phyloP scores from a whole-genome alignment of 768 basidiomycete genomes.

The Paxillus ammoniavirescens region DNA sequence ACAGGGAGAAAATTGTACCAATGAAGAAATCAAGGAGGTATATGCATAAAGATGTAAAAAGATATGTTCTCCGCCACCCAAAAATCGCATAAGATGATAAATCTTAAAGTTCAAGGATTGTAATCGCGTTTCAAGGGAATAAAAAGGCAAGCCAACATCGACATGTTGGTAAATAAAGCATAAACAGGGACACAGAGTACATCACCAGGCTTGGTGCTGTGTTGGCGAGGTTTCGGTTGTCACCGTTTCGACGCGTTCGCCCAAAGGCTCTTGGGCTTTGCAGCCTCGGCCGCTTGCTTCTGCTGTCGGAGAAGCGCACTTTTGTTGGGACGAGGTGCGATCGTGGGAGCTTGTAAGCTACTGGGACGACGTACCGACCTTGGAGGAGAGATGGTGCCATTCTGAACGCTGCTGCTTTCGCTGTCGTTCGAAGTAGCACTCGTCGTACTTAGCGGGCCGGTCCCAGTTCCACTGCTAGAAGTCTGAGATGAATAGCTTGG shows the following conservation, averaged over 20 bases:
- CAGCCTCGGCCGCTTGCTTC: slow-evolving; percentile 48
- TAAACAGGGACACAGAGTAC: slow-evolving; percentile 3
- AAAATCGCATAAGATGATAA: slow-evolving; percentile 15
- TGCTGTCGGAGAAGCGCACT: slow-evolving; percentile 70
- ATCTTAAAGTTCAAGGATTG: slow-evolving; percentile 9
- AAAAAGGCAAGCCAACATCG: slow-evolving; percentile 5
- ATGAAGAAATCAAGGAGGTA: slow-evolving; percentile 11
- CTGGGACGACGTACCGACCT: slow-evolving; percentile 48
- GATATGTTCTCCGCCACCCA: slow-evolving; percentile 11
- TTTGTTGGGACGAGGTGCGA: slow-evolving; percentile 69
- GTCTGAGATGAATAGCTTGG: slow-evolving; percentile 24
- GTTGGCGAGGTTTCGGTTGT: neutral
- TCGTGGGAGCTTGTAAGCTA: slow-evolving; percentile 57
- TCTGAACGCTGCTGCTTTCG: slow-evolving; percentile 12
- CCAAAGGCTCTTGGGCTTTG: slow-evolving; percentile 33
- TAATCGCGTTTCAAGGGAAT: slow-evolving; percentile 16
- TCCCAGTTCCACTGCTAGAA: slow-evolving; percentile 23
- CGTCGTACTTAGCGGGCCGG: slow-evolving; percentile 28
- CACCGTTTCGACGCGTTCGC: slow-evolving; percentile 30
- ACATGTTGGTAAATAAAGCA: slow-evolving; percentile 19
- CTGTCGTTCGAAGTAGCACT: slow-evolving; percentile 24
- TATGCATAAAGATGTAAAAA: slow-evolving; percentile 8
- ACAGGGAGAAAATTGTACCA: slow-evolving; percentile 2
- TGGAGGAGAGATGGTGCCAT: slow-evolving; percentile 22
- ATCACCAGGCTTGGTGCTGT: neutral